These are phyloP conservation scores for Phialemoniopsis sp. DNA, from an alignment of 2,329 filamentous ascomycete species.

Conservation along the genomic window DNA sequence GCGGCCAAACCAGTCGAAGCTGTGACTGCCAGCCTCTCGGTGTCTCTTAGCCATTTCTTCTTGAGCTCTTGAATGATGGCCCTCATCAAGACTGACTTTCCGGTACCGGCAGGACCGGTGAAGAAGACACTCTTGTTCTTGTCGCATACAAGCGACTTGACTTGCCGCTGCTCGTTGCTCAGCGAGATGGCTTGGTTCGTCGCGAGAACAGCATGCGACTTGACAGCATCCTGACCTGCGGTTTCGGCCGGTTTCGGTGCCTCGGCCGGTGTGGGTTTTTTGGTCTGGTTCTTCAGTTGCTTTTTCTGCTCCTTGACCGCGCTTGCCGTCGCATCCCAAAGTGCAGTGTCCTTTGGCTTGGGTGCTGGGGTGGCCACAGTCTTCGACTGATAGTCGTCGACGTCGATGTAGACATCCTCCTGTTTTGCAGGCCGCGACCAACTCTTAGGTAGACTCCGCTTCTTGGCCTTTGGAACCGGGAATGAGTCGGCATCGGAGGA, in stretches of 20 bases:
- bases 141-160: conserved; percentile 78
- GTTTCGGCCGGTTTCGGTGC: conserved; percentile 36
- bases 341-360: conserved; percentile 28
- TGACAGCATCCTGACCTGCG: conserved; percentile 37
- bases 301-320: conserved; percentile 75
- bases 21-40: conserved; percentile 85
- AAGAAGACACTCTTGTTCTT: conserved; percentile 90
- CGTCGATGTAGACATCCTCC: conserved; percentile 25
- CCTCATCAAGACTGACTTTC: conserved; percentile 93
- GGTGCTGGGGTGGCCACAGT: conserved; percentile 23
- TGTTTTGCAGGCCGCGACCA: conserved; percentile 25
- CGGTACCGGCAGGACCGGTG: conserved; percentile 92
- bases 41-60: conserved; percentile 70
- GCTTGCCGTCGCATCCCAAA: conserved; percentile 73
- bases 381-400: conserved; percentile 19
- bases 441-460: conserved; percentile 59
- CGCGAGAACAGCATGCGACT: conserved; percentile 10
- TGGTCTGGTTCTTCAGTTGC: conserved; percentile 62
- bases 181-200: conserved; percentile 53
- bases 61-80: conserved; percentile 82
- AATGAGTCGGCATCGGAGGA: conserved; percentile 23
- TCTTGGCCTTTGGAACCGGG: conserved; percentile 44
- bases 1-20: conserved; percentile 94
- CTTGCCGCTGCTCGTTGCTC: conserved; percentile 80
- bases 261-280: conserved; percentile 34